These are phyloP conservation scores for Aspergillus funiculosus DNA, from an alignment of 495 filamentous ascomycete species.

Conservation along the genomic window DNA sequence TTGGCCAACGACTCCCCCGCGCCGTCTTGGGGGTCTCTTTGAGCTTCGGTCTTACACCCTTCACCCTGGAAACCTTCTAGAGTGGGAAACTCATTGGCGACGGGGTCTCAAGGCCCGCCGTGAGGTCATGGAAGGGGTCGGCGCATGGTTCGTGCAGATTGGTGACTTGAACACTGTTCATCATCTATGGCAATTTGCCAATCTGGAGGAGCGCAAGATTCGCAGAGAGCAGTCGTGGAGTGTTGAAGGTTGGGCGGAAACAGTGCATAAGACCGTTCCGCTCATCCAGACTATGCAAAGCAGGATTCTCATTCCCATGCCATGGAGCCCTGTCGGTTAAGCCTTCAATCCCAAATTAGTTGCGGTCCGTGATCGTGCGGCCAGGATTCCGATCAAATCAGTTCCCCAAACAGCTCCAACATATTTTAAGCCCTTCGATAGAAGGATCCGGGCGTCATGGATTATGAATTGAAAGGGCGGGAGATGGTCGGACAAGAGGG, in stretches of 20 bases:
- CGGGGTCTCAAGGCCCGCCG: slow-evolving; percentile 79
- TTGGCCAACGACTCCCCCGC: slow-evolving; percentile 93
- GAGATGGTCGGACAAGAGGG: slow-evolving; percentile 1
- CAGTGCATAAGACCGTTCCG: slow-evolving; percentile 96
- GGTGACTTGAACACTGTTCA: slow-evolving; percentile 97
- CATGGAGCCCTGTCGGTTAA: slow-evolving; percentile 88
- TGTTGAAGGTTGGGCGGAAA: slow-evolving; percentile 93
- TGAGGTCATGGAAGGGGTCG: slow-evolving; percentile 98
- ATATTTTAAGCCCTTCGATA: not conserved
- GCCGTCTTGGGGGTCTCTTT: slow-evolving; percentile 85
- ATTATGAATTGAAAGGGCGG: not conserved
- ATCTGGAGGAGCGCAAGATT: slow-evolving; percentile 88
- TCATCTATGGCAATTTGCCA: slow-evolving; percentile 97
- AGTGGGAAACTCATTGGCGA: slow-evolving; percentile 99
- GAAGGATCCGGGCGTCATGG: slow-evolving; percentile 2
- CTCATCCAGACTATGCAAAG: slow-evolving; percentile 96
- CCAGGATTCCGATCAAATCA: not conserved
- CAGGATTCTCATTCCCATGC: slow-evolving; percentile 86
- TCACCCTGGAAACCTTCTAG: slow-evolving; percentile 87
- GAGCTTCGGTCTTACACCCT: slow-evolving; percentile 96
- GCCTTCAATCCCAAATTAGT: not conserved
- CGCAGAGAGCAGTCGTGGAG: slow-evolving; percentile 92
- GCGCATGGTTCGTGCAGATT: slow-evolving; percentile 98
- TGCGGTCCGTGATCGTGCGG: slow-evolving; percentile 6
- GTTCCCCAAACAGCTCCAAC: slow-evolving; percentile 1